Evolutionary conservation across 345 rosid species (phyloP).

Genomic region (Gossypium herbaceum): DNA sequence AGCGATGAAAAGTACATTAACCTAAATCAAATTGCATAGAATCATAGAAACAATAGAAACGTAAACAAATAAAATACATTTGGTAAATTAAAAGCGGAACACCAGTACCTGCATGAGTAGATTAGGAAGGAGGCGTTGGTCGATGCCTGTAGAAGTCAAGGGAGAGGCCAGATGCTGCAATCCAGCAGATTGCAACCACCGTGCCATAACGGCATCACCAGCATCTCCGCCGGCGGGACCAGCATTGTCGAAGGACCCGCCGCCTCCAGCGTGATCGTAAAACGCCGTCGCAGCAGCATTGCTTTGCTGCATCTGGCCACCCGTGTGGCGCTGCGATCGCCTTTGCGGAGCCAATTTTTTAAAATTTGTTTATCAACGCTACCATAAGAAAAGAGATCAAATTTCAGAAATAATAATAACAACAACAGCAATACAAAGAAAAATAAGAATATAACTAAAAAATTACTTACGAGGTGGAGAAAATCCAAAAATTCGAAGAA

Average conservation of each 20-base stretch:
- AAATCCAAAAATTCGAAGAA: slow-evolving; percentile 42
- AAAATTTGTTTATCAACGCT: slow-evolving; percentile 62
- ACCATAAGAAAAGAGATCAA: slow-evolving; percentile 20
- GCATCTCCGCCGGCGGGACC: slow-evolving; percentile 64
- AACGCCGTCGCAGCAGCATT: slow-evolving; percentile 84
- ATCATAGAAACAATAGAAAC: not conserved
- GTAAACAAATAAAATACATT: not conserved
- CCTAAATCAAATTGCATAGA: not conserved
- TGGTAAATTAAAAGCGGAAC: not conserved
- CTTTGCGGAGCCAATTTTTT: slow-evolving; percentile 98
- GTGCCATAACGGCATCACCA: slow-evolving; percentile 95
- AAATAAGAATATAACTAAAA: not conserved
- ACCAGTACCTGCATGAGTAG: slow-evolving; percentile 77
- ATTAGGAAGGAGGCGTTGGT: slow-evolving; percentile 87
- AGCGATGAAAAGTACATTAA: not conserved
- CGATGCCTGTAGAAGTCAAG: slow-evolving; percentile 65
- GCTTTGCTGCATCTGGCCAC: slow-evolving; percentile 99
- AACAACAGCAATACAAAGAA: not conserved
- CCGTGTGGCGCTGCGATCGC: slow-evolving; percentile 99
- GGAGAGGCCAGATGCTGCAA: slow-evolving; percentile 99
- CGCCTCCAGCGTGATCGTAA: slow-evolving; percentile 45
- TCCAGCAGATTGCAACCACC: slow-evolving; percentile 99
- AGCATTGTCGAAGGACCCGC: slow-evolving; percentile 48
- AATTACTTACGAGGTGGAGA: slow-evolving; percentile 51
- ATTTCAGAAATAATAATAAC: not conserved